Evolutionary conservation across 345 rosid species (phyloP), one percentile per base, ranked within the genome.

Genomic region (Geranium rotundifolium): DNA sequence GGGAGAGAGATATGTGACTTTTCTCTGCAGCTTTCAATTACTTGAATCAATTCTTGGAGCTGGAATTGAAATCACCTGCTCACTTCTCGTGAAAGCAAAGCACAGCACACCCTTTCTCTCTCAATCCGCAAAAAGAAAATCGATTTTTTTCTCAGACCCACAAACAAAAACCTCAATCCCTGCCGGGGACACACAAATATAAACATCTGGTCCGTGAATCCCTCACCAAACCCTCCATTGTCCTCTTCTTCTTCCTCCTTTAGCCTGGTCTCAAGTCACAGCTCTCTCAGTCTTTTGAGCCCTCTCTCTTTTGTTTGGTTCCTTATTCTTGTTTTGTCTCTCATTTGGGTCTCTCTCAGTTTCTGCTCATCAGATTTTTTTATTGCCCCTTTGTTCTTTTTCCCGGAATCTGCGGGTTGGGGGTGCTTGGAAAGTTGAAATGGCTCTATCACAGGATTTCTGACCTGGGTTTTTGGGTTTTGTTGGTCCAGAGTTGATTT

Each of bases 31-130:
- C 67, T 71, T 81, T 73, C 78, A 71, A 74, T 79, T 79, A 77
- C 72, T 80, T 76, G 52, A 9, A 34, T 34, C 41, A 34, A 34
- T 46, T 46, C 15, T 46, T 0, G 15, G 15, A 46, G 16, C 3
- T 46, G 14, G 14, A 46, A 20, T 57, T 57, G 30, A 57, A 57
- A 23, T 55, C 57, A 74, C 64, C 86, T 75, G 81, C 79, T 64
- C 79, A 69, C 81, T 79, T 81, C 88, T 77, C 91, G 95, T 90
- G 93, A 88, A 76, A 63, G 58, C 50, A 60, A 13, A 67, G 55
- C 9, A 30, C 20, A 67, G 55, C 9, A 30, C 20, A 17, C 34
- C 0, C 50, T 12, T 20, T 31, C 23, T 29, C 46, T 29, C 49
- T 31, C 0, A 8, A 29, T 20, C 56, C 20, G 69, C 72, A 65